phyloP scores from a whole-genome alignment of 306 rosid genomes.

The Vicia faba region DNA sequence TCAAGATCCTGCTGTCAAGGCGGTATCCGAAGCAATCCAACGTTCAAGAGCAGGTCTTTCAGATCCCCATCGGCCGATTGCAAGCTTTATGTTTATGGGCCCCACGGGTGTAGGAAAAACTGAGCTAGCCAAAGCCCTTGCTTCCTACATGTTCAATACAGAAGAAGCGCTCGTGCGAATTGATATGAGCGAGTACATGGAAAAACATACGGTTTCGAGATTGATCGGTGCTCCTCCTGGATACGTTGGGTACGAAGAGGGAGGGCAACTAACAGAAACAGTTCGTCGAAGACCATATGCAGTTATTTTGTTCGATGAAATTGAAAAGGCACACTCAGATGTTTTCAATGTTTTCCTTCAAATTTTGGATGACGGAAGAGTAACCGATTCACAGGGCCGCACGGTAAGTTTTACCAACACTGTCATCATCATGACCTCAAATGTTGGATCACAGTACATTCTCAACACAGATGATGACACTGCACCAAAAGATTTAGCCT shows the following conservation, averaged over 20 bases:
- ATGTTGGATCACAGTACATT: slow-evolving; percentile 94
- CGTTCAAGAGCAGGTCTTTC: slow-evolving; percentile 98
- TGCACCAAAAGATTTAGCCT: slow-evolving; percentile 57
- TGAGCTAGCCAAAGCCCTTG: slow-evolving; percentile 95
- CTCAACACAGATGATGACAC: slow-evolving; percentile 72
- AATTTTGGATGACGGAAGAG: slow-evolving; percentile 93
- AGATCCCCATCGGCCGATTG: slow-evolving; percentile 94
- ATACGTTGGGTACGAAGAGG: slow-evolving; percentile 97
- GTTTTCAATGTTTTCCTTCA: slow-evolving; percentile 96
- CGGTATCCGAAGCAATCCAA: slow-evolving; percentile 93
- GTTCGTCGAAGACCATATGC: slow-evolving; percentile 94
- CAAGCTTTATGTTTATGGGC: slow-evolving; percentile 99
- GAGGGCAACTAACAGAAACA: slow-evolving; percentile 91
- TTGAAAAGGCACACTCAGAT: slow-evolving; percentile 92
- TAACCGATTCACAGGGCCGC: slow-evolving; percentile 95
- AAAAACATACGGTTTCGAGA: slow-evolving; percentile 90
- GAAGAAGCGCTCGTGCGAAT: slow-evolving; percentile 97
- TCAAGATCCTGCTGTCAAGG: slow-evolving; percentile 94
- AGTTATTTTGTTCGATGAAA: slow-evolving; percentile 91
- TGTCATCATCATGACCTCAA: slow-evolving; percentile 94
- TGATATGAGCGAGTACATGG: slow-evolving; percentile 99
- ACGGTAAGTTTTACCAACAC: slow-evolving; percentile 91
- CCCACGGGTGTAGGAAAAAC: slow-evolving; percentile 99
- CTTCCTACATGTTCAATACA: slow-evolving; percentile 88
- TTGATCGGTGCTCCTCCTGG: slow-evolving; percentile 99